A percentile compares a stretch with the other conserved stretches of the same genome.
Conservation (phyloP, 2,329 filamentous ascomycete species). For the Hymenoscyphus salicellus region DNA sequence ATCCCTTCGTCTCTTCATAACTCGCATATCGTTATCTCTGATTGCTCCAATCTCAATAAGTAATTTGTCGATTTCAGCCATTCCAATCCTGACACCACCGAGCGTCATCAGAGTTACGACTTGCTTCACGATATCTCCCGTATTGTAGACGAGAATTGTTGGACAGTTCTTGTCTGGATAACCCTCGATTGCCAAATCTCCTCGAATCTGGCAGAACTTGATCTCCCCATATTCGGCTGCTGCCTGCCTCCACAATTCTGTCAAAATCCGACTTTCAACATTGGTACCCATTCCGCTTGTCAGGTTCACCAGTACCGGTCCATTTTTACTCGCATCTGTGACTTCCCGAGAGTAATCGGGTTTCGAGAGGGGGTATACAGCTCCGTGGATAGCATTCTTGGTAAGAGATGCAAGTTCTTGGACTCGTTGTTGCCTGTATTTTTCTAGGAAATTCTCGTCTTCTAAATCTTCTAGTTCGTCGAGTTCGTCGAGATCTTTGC, state of each 20-base stretch:
- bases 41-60: constrained; percentile 81
- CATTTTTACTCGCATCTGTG: constrained; percentile 78
- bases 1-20: constrained; percentile 42
- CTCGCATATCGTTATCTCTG: constrained; percentile 71
- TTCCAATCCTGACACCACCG: constrained; percentile 66
- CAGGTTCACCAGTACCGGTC: constrained; percentile 72
- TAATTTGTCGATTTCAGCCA: constrained; percentile 75
- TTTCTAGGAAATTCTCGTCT: constrained; percentile 85
- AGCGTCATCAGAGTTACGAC: constrained; percentile 83
- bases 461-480: constrained; percentile 93
- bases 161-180: constrained; percentile 95
- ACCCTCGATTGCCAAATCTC: constrained; percentile 88
- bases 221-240: constrained; percentile 85
- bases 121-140: constrained; percentile 88
- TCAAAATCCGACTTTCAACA: constrained; percentile 77
- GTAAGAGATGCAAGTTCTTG: constrained; percentile 74
- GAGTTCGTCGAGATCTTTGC: constrained; percentile 91
- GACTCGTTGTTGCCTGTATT: constrained; percentile 84
- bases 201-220: constrained; percentile 96
- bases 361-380: constrained; percentile 91
- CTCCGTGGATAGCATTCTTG: constrained; percentile 77
- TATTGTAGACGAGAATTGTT: constrained; percentile 87
- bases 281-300: constrained; percentile 77
- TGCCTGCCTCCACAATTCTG: constrained; percentile 80
- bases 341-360: constrained; percentile 89